A percentile compares a stretch with the other conserved stretches of the same genome.
phyloP scores from a whole-genome alignment of 352 stramenopile genomes.

The Saprolegnia parasitica region DNA sequence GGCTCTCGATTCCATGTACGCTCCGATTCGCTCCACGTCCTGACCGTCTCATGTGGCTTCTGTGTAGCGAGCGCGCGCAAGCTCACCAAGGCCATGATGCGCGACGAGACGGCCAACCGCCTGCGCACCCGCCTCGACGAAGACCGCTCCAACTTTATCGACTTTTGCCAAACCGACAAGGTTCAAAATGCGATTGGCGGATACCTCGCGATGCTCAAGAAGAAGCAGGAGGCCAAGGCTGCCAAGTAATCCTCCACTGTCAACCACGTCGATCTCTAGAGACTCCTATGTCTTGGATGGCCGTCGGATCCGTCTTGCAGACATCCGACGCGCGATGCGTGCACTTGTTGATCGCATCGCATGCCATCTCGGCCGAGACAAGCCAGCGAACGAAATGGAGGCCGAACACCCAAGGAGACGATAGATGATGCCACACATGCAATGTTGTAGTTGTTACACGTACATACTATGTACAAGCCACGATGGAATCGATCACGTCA shows the following conservation, averaged over 20 bases:
- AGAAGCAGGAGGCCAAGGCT: conserved; percentile 37
- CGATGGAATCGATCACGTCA: no score
- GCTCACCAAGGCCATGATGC: conserved; percentile 74
- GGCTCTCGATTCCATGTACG: conserved; percentile 74
- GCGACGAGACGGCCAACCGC: conserved; percentile 60
- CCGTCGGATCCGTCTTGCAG: background rate
- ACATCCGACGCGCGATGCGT: background rate
- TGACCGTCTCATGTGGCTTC: background rate
- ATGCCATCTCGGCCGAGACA: background rate
- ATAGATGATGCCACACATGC: no score
- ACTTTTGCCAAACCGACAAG: conserved; percentile 77
- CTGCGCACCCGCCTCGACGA: conserved; percentile 45
- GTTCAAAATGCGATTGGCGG: conserved; percentile 72
- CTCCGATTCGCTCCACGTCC: background rate
- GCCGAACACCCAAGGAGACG: no score
- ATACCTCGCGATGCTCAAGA: conserved; percentile 80
- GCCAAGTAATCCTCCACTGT: background rate
- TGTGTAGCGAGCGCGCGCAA: conserved; percentile 55
- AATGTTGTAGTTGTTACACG: no score
- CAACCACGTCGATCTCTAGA: background rate
- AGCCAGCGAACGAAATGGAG: no score
- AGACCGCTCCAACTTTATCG: conserved; percentile 62
- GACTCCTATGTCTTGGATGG: background rate
- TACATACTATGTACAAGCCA: no score
- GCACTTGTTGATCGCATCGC: background rate